Evolutionary conservation across 2,329 filamentous ascomycete genomes (phyloP).

Genomic region (Phyllosticta citrichinensis): DNA sequence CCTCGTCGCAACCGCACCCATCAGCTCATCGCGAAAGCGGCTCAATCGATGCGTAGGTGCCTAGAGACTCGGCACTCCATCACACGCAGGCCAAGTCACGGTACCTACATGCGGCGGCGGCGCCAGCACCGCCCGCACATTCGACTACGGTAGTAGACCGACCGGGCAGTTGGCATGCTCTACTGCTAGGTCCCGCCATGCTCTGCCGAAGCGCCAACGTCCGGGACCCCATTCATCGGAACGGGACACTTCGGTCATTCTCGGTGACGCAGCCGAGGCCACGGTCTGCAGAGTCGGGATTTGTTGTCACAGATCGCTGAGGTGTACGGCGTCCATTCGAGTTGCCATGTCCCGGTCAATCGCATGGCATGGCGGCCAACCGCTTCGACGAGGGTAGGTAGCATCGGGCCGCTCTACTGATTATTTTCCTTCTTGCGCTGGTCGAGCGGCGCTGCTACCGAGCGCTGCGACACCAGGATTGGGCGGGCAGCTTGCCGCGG

Average conservation of each 20-base stretch:
- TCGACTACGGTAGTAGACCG: background rate
- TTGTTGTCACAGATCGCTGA: background rate
- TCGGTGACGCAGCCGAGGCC: background rate
- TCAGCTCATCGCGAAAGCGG: background rate
- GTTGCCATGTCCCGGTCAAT: background rate
- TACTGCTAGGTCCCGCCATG: background rate
- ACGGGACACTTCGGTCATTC: background rate
- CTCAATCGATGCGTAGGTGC: background rate
- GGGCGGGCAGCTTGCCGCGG: background rate
- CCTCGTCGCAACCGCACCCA: background rate
- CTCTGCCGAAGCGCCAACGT: background rate
- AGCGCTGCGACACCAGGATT: background rate
- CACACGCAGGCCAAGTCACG: background rate
- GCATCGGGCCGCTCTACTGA: background rate
- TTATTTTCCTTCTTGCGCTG: background rate
- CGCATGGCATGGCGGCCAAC: background rate
- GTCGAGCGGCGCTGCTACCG: too few species aligned
- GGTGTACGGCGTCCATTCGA: background rate
- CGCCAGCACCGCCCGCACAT: background rate
- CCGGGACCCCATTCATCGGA: background rate
- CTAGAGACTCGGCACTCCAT: background rate
- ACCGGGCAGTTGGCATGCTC: background rate
- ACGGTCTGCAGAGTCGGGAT: background rate
- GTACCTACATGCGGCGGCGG: background rate
- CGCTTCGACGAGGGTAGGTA: background rate